Percentiles rank a stretch among this genome's conserved stretches.
Conservation (phyloP, 139 green algal species). For the Coelastrella sp. region DNA sequence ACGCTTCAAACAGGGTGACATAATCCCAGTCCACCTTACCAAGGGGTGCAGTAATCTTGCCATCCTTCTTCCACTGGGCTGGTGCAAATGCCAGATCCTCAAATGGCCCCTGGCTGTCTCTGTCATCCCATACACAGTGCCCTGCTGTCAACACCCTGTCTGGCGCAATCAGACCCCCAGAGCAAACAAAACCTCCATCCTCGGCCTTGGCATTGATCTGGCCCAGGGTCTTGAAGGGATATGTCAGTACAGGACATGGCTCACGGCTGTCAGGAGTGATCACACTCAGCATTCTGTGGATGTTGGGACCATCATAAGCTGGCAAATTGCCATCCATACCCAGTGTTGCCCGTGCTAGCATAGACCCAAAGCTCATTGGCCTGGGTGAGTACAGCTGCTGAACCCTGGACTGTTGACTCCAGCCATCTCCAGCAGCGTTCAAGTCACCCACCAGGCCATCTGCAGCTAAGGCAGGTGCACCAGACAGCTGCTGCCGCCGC, state of each 20-base stretch:
- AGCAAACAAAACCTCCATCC: slow-evolving; percentile 48
- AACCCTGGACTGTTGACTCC: not conserved
- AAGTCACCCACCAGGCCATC: not conserved
- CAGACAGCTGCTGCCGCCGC: not conserved
- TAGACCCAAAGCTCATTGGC: not conserved
- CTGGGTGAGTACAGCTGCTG: not conserved
- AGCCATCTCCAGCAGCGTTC: not conserved
- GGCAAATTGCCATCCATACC: not conserved
- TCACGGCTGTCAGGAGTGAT: slow-evolving; percentile 24
- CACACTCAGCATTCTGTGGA: slow-evolving; percentile 36
- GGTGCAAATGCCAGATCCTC: slow-evolving; percentile 38
- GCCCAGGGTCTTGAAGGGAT: slow-evolving; percentile 30
- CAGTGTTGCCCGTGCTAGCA: not conserved
- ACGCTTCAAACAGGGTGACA: slow-evolving; percentile 37
- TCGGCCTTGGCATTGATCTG: slow-evolving; percentile 31
- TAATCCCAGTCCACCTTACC: slow-evolving; percentile 40
- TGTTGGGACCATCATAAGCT: not conserved
- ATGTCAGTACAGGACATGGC: slow-evolving; percentile 17
- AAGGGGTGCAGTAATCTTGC: not conserved
- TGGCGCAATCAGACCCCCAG: slow-evolving; percentile 44
- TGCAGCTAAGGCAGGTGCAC: not conserved
- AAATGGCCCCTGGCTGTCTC: slow-evolving; percentile 16
- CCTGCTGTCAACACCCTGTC: slow-evolving; percentile 54
- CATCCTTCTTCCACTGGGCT: slow-evolving; percentile 25
- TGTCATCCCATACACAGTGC: slow-evolving; percentile 61